Base-by-base conservation (phyloP, 192 early-diverging fungal genomes). In the Coemansia sp. region DNA sequence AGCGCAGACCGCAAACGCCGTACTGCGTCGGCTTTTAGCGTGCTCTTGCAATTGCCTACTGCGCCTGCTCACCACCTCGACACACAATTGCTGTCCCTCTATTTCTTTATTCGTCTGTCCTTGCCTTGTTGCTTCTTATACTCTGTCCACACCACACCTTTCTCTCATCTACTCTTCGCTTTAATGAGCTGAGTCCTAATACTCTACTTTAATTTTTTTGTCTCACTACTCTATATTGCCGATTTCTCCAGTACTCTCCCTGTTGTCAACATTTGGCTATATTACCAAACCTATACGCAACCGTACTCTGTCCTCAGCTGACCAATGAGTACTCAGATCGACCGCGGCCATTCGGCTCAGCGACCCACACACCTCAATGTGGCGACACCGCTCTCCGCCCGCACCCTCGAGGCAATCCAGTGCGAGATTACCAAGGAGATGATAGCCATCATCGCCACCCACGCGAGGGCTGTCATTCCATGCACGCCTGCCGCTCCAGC, bases 381-480 rank as follows among this genome's bases (percentile, higher is more conserved):
- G 71, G n/a, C 71, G 2, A 76, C 69, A 9, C 75, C 80, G 61
- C 72, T 82, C 24, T 71, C 71, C 1, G 7, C 68, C 24, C 68
- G 55, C 46, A 83, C 81, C 7, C 67, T 83, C 39, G 81, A 83
- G 4, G 53, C 68, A 4, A 83, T 83, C 39, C 76, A 76, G 12
- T 72, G 76, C 67, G 77, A 83, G 24, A 83, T 83, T 20, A 74
- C 77, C 17, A 78, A 76, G 59, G 82, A 84, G 8, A 76, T 77
- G 75, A 82, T 86, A 62, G 75, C 80, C 34, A 64, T 81, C 17
- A 88, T 88, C 55, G 87, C 87, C 44, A 61, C 58, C 20, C 83
- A 87, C 44, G 87, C 86, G 17, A 70, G 69, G 36, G 85, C 73
- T 22, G 87, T 88, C 51, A 88, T 88, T 66, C 78, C 84, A 22